A percentile compares a stretch with the other conserved stretches of the same genome.
phyloP scores from a whole-genome alignment of 2,329 filamentous ascomycete genomes.

The Botrytis cinerea region DNA sequence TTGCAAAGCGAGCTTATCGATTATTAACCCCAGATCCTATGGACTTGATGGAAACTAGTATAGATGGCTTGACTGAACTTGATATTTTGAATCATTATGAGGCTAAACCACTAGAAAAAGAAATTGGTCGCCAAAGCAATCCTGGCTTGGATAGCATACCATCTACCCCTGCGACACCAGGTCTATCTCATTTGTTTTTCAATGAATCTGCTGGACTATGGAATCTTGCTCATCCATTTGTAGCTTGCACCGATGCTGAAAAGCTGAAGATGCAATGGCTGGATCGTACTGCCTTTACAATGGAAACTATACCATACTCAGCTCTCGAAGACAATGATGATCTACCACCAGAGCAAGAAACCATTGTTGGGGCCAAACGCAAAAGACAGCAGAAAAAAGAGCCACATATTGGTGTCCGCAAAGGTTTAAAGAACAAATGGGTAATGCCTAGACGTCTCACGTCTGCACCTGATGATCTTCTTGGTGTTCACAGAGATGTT shows the following conservation, averaged over 20 bases:
- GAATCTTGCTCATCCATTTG: conserved; percentile 16
- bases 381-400: conserved; percentile 17
- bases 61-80: conserved; percentile 27
- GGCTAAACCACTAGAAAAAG: conserved; percentile 29
- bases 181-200: conserved; percentile 13
- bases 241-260: conserved; percentile 10
- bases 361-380: not conserved
- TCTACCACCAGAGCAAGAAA: conserved; percentile 19
- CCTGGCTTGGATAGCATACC: conserved; percentile 38
- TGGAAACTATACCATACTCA: conserved; percentile 48
- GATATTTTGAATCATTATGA: conserved; percentile 34
- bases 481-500: conserved; percentile 23
- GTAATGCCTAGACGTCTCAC: conserved; percentile 22
- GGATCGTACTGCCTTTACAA: conserved; percentile 45
- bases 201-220: conserved; percentile 24
- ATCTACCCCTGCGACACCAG: conserved; percentile 14
- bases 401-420: conserved; percentile 18
- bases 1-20: conserved; percentile 2
- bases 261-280: conserved; percentile 32
- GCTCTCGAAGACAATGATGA: conserved; percentile 40
- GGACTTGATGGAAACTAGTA: conserved; percentile 11
- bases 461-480: conserved; percentile 22
- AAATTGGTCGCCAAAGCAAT: conserved; percentile 29
- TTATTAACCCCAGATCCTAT: conserved; percentile 19
- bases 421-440: conserved; percentile 24